These are phyloP conservation scores for Entophlyctis luteolus DNA, from an alignment of 192 early-diverging fungal genomes.

Conservation along the genomic window DNA sequence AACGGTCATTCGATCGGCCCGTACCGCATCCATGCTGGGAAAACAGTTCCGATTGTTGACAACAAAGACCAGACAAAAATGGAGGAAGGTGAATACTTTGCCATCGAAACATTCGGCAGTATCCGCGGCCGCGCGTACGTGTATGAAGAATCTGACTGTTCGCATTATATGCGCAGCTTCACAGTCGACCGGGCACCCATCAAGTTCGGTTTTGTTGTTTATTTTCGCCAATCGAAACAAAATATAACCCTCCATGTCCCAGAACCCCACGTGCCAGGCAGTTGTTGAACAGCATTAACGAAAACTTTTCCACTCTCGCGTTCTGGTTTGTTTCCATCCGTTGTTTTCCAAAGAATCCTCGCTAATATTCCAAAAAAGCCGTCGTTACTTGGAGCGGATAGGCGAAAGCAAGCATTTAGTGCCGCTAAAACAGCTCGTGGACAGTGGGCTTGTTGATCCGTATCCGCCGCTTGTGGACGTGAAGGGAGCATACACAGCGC, in stretches of 20 bases:
- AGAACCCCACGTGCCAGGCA: slow-evolving; percentile 70
- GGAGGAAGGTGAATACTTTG: slow-evolving; percentile 93
- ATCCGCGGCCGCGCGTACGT: slow-evolving; percentile 92
- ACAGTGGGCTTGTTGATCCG: slow-evolving; percentile 72
- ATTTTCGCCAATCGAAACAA: background rate
- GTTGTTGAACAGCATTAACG: slow-evolving; percentile 75
- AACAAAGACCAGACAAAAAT: slow-evolving; percentile 85
- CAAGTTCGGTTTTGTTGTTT: slow-evolving; percentile 36
- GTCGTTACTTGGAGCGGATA: slow-evolving; percentile 88
- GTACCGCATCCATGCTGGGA: slow-evolving; percentile 91
- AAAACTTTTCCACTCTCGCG: slow-evolving; percentile 88
- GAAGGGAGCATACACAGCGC: slow-evolving; percentile 87
- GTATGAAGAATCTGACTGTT: slow-evolving; percentile 82
- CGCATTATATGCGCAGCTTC: slow-evolving; percentile 76
- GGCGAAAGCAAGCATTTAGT: slow-evolving; percentile 87
- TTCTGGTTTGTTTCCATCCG: slow-evolving; percentile 66
- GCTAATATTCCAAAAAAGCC: slow-evolving; percentile 34
- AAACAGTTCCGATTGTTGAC: slow-evolving; percentile 91
- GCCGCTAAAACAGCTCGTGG: slow-evolving; percentile 80
- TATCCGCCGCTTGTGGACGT: slow-evolving; percentile 88
- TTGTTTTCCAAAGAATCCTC: slow-evolving; percentile 14
- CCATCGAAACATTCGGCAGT: slow-evolving; percentile 97
- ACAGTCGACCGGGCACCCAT: slow-evolving; percentile 64
- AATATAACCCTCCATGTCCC: background rate
- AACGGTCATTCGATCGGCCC: slow-evolving; percentile 91